These are phyloP conservation scores for Porphyridium purpureum DNA, from an alignment of 23 red algal genomes.

Conservation along the genomic window DNA sequence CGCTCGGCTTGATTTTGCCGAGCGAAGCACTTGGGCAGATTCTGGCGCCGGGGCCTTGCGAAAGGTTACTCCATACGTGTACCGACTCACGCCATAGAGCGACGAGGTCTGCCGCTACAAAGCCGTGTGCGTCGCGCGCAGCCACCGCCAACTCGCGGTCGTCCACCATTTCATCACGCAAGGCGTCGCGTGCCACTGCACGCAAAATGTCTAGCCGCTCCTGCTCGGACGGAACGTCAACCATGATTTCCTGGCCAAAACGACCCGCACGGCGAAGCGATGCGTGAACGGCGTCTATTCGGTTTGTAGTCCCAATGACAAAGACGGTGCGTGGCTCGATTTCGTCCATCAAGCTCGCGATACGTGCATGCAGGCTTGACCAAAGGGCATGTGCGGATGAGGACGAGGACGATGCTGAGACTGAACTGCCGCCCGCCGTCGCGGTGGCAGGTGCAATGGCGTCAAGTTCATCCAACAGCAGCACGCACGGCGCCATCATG, in stretches of 20 bases:
- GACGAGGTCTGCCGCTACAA: conserved; percentile 58
- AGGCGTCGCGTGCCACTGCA: too few relatives aligned
- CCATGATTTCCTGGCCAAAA: conserved; percentile 60
- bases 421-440: too few relatives aligned
- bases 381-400: conserved; percentile 3
- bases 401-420: too few relatives aligned
- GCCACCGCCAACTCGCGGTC: conserved; percentile 13
- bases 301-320: conserved; percentile 54
- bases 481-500: conserved; percentile 44
- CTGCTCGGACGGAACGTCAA: conserved; percentile 17
- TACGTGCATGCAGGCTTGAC: not conserved
- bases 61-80: not conserved
- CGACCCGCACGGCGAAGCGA: conserved; percentile 60
- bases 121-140: conserved; percentile 40
- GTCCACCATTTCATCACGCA: conserved; percentile 7
- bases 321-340: conserved; percentile 2
- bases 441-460: conserved; percentile 36
- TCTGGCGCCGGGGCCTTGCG: not conserved
- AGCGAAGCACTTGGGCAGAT: too few relatives aligned
- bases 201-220: conserved; percentile 37
- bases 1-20: conserved; percentile 24
- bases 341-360: not conserved
- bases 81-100: conserved; percentile 51
- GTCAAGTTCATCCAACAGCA: conserved; percentile 97
- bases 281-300: conserved; percentile 24